Base-by-base conservation (phyloP, 176 grass and related monocot genomes). In the Alopecurus myosuroides region DNA sequence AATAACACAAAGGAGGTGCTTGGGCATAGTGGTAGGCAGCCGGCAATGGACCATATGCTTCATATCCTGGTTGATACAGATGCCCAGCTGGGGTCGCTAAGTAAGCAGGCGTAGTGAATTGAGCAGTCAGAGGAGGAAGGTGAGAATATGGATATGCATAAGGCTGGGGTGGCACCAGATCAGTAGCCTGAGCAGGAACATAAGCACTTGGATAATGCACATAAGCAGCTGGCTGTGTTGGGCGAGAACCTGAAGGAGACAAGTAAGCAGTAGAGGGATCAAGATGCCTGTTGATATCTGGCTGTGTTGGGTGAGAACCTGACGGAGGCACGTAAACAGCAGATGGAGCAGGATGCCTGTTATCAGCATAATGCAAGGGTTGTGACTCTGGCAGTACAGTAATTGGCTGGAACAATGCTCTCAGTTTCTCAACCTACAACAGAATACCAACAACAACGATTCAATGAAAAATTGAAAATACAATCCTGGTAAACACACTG, bases 351-450 rank as follows among this genome's bases (percentile, higher is more conserved):
- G 76, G n/a, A 6, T 37, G 76, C 10, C 71, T 76, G 51, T 87
- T 73, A 81, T 81, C 69, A 83, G 70, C 79, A 88, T 81, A 77
- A 35, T 86, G 70, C 13, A 20, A 20, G 5, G 82, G 57, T 79
- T 56, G 36, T 48, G 79, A 82, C 56, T 86, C 77, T 76, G 57
- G 75, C 72, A 73, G 33, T 75, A 67, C 25, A 88, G 5, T 14
- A 76, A 86, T 41, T 80, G 92, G 80, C n/a, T 41, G 63, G 70
- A 91, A 94, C 71, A 91, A 78, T 19, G 39, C 44, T 41, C 77
- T 86, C 80, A 94, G 57, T 61, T 89, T 88, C 50, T 80, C 64
- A 62, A 94, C 86, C 92, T 94, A 79, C 76, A 89, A 81, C 25
- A 75, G 34, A 89, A 70, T 41, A 60, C 23, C 35, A 82, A 78